These are phyloP conservation scores for Bombardia bombarda DNA, from an alignment of 495 filamentous ascomycete genomes.

Conservation along the genomic window DNA sequence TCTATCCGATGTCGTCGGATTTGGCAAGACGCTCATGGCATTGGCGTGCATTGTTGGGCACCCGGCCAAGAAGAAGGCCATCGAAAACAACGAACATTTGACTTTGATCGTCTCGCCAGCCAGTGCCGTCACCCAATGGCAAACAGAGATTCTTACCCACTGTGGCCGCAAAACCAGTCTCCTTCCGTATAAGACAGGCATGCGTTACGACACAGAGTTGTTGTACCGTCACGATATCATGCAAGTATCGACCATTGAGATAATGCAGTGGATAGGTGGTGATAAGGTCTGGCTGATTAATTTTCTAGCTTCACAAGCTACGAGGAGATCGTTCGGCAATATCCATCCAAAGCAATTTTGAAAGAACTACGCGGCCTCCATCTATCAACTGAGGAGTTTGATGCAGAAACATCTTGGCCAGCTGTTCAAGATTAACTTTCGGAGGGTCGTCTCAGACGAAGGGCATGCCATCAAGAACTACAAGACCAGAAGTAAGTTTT, in stretches of 20 bases:
- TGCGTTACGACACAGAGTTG: too few relatives aligned
- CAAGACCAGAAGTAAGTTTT: slow-evolving; percentile 6
- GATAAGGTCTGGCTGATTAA: neutral
- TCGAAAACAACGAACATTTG: slow-evolving; percentile 4
- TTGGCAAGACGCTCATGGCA: slow-evolving; percentile 68
- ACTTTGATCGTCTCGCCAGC: slow-evolving; percentile 61
- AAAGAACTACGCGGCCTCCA: slow-evolving; percentile 1
- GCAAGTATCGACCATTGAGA: neutral
- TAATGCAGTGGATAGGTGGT: neutral
- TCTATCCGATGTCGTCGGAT: slow-evolving; percentile 65
- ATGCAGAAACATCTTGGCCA: slow-evolving; percentile 1
- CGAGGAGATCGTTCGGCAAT: slow-evolving; percentile 12
- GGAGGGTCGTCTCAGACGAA: slow-evolving; percentile 28
- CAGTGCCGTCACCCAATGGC: slow-evolving; percentile 62
- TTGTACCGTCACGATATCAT: too few relatives aligned
- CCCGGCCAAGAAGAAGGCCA: slow-evolving; percentile 21
- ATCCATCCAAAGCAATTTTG: slow-evolving; percentile 7
- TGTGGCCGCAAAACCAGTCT: slow-evolving; percentile 23
- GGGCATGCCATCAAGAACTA: slow-evolving; percentile 27
- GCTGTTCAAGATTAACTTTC: slow-evolving; percentile 14
- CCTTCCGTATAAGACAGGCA: too few relatives aligned
- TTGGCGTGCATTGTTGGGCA: slow-evolving; percentile 57
- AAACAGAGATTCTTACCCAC: slow-evolving; percentile 51
- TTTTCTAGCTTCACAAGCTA: slow-evolving; percentile 17
- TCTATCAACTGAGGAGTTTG: slow-evolving; percentile 4